Conservation (phyloP, 495 filamentous ascomycete genomes). For the Trichocladium antarcticum region DNA sequence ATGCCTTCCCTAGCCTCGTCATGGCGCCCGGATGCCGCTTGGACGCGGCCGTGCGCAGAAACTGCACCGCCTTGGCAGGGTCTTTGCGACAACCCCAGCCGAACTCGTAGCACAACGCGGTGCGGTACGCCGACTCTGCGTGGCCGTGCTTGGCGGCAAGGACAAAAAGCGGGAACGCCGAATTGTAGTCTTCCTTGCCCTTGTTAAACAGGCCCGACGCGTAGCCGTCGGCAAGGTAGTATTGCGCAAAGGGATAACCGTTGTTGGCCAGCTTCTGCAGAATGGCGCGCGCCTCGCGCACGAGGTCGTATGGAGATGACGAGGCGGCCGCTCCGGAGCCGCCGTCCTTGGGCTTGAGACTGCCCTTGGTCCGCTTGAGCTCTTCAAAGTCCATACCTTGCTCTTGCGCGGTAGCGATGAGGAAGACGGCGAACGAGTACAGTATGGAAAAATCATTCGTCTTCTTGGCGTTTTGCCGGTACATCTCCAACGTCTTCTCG, state of each 20-base stretch:
- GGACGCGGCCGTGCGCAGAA: conserved; percentile 77
- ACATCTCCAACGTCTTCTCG: conserved; percentile 93
- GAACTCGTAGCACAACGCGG: conserved; percentile 93
- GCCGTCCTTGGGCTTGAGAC: conserved; percentile 32
- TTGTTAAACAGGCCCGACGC: conserved; percentile 92
- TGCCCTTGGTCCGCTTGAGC: conserved; percentile 32
- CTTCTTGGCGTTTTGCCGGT: conserved; percentile 91
- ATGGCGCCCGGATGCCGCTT: conserved; percentile 94
- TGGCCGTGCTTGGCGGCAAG: conserved; percentile 95
- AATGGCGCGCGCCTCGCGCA: conserved; percentile 81
- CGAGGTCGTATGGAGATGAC: conserved; percentile 50
- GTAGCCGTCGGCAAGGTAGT: conserved; percentile 91
- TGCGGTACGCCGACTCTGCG: conserved; percentile 87
- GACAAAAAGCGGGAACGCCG: conserved; percentile 82
- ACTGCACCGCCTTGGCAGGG: conserved; percentile 81
- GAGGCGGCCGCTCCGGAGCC: conserved; percentile 32
- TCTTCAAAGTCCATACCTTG: conserved; percentile 36
- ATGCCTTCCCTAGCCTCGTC: conserved; percentile 82
- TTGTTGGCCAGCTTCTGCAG: conserved; percentile 74
- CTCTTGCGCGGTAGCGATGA: conserved; percentile 77
- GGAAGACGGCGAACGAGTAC: conserved; percentile 91
- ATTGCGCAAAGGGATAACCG: conserved; percentile 92
- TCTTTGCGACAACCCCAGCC: conserved; percentile 92
- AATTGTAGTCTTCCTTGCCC: conserved; percentile 78
- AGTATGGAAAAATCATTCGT: conserved; percentile 77